phyloP scores from a whole-genome alignment of 148 eudicot genomes.

The Chenopodium formosanum region DNA sequence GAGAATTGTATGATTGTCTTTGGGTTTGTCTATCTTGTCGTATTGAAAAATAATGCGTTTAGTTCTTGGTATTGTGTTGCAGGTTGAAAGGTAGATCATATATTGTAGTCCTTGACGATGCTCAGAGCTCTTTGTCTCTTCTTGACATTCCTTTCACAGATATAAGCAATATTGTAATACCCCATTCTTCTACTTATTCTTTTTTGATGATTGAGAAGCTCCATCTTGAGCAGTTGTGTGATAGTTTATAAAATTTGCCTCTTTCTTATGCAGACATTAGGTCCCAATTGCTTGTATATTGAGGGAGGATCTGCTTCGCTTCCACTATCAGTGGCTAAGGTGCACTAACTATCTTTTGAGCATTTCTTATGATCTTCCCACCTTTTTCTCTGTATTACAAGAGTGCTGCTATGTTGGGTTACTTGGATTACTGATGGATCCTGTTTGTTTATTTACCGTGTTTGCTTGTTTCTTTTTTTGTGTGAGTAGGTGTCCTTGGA shows the following conservation, averaged over 20 bases:
- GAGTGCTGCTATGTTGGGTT: not conserved
- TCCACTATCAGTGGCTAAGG: slow-evolving; percentile 92
- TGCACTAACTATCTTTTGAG: slow-evolving; percentile 17
- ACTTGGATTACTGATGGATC: not conserved
- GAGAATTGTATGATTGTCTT: not conserved
- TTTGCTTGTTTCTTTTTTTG: not conserved
- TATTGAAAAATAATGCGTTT: slow-evolving; percentile 6
- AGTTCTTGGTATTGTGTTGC: slow-evolving; percentile 31
- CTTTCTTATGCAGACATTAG: slow-evolving; percentile 49
- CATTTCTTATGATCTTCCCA: not conserved
- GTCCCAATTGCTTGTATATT: slow-evolving; percentile 51
- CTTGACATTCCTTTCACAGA: slow-evolving; percentile 87
- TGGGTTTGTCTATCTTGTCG: not conserved
- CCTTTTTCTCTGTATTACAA: not conserved
- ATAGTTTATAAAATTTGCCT: slow-evolving; percentile 14
- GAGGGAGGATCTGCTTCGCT: slow-evolving; percentile 83
- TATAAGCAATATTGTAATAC: slow-evolving; percentile 67
- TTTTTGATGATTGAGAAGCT: not conserved
- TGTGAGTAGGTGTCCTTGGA: slow-evolving; percentile 61
- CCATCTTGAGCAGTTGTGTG: slow-evolving; percentile 3
- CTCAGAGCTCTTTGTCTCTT: slow-evolving; percentile 44
- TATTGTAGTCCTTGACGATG: slow-evolving; percentile 72
- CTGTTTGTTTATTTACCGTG: not conserved
- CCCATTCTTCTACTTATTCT: slow-evolving; percentile 1
- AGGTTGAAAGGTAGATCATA: slow-evolving; percentile 88